Conservation (phyloP, 2,329 filamentous ascomycete species). For the Colletotrichum salicis region DNA sequence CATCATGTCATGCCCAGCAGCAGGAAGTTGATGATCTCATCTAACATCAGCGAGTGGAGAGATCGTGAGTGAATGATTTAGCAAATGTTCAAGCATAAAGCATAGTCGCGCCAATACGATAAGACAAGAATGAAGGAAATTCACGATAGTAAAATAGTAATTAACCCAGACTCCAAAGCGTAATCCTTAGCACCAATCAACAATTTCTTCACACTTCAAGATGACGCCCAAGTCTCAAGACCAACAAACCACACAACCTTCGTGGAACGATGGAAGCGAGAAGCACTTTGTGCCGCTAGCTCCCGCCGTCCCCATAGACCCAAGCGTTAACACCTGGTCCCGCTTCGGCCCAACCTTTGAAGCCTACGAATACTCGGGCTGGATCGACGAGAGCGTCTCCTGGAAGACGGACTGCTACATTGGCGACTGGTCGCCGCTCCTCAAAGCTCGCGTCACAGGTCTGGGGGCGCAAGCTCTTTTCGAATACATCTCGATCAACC, state of each 20-base stretch:
- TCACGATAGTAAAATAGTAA: neutral
- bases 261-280: neutral
- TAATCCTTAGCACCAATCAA: neutral
- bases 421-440: neutral
- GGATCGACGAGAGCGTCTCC: constrained; percentile 6
- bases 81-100: no score
- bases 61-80: no score
- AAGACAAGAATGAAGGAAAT: neutral
- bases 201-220: neutral
- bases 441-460: no score
- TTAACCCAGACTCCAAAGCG: neutral
- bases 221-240: neutral
- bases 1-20: no score
- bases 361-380: constrained; percentile 10
- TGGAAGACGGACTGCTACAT: constrained; percentile 13
- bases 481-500: no score
- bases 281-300: neutral
- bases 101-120: no score
- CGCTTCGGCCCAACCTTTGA: constrained; percentile 13
- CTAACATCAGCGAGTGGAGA: no score
- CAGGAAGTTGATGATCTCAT: no score
- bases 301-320: neutral
- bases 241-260: neutral
- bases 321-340: constrained; percentile 1
- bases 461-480: no score